Base-by-base conservation (phyloP, 331 rosid genomes). In the Stylosanthes scabra region DNA sequence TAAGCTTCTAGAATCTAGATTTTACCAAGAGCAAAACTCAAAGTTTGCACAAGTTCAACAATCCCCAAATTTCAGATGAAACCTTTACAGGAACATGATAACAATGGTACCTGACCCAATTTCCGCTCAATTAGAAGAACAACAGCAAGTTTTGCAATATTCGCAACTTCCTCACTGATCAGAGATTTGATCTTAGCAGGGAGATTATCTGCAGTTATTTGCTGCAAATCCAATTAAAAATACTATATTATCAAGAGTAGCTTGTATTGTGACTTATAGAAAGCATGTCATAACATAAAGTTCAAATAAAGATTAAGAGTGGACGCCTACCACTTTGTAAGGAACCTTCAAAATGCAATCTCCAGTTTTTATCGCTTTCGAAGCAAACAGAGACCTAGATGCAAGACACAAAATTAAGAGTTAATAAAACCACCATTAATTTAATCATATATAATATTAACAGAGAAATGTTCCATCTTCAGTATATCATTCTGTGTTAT, bases 321-420 rank as follows among this genome's bases (percentile, higher is more conserved):
- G n/a, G 74, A 64, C 31, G 28, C 68, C 10, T 86, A 93, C 96
- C 89, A 64, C 83, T 11, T 65, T 57, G 76, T 77, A 87, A 60
- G 97, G 98, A 84, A 90, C 93, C 81, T 84, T 79, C 69, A 93
- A 76, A 81, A 90, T 80, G 81, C 88, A 82, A 45, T 85, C 89
- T 54, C 98, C 91, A 2, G 85, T 46, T 44, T 73, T 81, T 68
- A 93, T 87, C 15, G 7, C 58, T 72, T 74, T 82, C 6, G 97
- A 90, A 66, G 98, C 93, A 60, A 87, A 87, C 78, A 90, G 77
- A 58, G 84, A 74, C 85, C 95, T 89, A 44, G 55, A 70, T 8
- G 58, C 69, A 68, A 31, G 31, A 45, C 37, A 78, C 25, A 52
- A 20, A 20, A 72, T 51, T 47, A 45, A 5, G 59, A 52, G 12